These are phyloP conservation scores for Parietaria judaica DNA, from an alignment of 306 rosid species.

Conservation along the genomic window DNA sequence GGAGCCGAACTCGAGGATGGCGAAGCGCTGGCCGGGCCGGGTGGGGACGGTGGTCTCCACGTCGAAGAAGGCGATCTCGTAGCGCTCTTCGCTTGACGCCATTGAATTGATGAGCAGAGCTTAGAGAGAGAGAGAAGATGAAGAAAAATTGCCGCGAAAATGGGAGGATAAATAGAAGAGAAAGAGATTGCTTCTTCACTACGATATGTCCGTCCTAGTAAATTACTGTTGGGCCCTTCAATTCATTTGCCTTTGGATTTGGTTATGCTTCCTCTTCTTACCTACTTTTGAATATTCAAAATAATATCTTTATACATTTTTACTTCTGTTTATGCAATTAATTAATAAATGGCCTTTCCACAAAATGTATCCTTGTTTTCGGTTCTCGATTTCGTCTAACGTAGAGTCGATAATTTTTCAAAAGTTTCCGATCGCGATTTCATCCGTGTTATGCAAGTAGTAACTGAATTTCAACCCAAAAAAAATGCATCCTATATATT, in stretches of 20 bases:
- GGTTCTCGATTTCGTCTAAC: too few species aligned
- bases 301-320: too few species aligned
- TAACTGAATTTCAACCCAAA: too few species aligned
- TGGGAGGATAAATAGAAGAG: not conserved
- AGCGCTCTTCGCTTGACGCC: conserved; percentile 51
- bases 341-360: too few species aligned
- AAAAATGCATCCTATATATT: too few species aligned
- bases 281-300: too few species aligned
- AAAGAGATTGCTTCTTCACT: not conserved
- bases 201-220: not conserved
- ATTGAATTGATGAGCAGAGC: conserved; percentile 1
- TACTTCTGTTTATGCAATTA: too few species aligned
- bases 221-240: not conserved
- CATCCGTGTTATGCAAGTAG: too few species aligned
- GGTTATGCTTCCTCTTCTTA: too few species aligned
- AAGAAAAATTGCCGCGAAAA: conserved; percentile 1
- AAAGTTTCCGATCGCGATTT: too few species aligned
- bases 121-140: not conserved
- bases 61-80: conserved; percentile 85
- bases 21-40: conserved; percentile 43
- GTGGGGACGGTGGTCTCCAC: conserved; percentile 82
- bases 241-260: not conserved
- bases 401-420: too few species aligned
- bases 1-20: conserved; percentile 76
- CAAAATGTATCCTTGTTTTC: too few species aligned